These are phyloP conservation scores for Fusarium robinianum DNA, from an alignment of 2,329 filamentous ascomycete genomes.

Conservation along the genomic window DNA sequence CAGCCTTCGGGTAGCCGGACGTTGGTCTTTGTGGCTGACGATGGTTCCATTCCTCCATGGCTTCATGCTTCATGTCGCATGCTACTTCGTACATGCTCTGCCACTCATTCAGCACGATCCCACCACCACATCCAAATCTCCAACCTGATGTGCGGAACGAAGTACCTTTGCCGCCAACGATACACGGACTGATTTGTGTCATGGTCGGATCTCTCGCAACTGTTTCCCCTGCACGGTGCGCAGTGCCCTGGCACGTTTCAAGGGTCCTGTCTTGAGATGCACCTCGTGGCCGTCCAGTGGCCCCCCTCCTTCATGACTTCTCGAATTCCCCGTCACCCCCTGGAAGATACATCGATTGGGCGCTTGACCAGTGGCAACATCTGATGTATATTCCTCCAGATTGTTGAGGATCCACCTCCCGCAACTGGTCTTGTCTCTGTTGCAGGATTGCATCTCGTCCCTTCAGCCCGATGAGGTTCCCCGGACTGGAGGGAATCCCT, in stretches of 20 bases:
- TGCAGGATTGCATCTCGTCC: slow-evolving; percentile 19
- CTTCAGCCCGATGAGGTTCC: slow-evolving; percentile 22
- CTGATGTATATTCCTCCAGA: slow-evolving; percentile 23
- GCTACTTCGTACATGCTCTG: too few relatives aligned
- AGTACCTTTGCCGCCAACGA: slow-evolving; percentile 14
- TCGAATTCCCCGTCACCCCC: slow-evolving; percentile 19
- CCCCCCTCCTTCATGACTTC: slow-evolving; percentile 17
- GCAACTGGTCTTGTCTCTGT: slow-evolving; percentile 17
- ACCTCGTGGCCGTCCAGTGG: slow-evolving; percentile 14
- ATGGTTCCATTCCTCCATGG: too few relatives aligned
- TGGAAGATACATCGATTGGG: slow-evolving; percentile 24
- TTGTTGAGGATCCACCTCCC: slow-evolving; percentile 30
- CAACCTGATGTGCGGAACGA: slow-evolving; percentile 21
- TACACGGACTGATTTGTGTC: slow-evolving; percentile 10
- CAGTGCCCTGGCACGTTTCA: slow-evolving; percentile 17
- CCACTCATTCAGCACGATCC: too few relatives aligned
- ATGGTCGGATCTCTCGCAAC: slow-evolving; percentile 9
- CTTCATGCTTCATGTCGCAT: too few relatives aligned
- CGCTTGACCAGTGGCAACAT: slow-evolving; percentile 13
- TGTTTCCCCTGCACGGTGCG: slow-evolving; percentile 17
- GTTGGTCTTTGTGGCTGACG: slow-evolving; percentile 11
- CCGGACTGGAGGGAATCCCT: slow-evolving; percentile 20
- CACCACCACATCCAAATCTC: slow-evolving; percentile 12
- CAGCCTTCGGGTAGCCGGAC: slow-evolving; percentile 20
- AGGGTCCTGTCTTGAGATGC: slow-evolving; percentile 23